Conservation (phyloP, 768 basidiomycete genomes). For the Vishniacozyma victoriae region DNA sequence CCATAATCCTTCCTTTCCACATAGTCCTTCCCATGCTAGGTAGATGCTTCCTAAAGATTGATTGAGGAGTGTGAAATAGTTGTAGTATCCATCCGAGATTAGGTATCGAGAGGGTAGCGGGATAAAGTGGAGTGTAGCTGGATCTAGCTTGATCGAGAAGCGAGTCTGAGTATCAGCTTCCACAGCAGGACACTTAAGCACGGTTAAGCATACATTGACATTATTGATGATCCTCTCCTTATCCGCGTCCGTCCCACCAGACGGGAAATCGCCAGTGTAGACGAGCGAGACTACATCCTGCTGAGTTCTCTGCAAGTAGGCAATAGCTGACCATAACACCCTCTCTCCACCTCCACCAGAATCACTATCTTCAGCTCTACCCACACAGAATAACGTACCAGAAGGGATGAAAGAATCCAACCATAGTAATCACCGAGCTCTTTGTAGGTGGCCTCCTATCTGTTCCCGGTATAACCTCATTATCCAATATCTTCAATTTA, state of each 20-base stretch:
- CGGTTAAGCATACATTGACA: conserved; percentile 60
- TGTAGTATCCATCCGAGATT: conserved; percentile 78
- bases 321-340: conserved; percentile 86
- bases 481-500: conserved; percentile 21
- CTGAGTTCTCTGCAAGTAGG: conserved; percentile 57
- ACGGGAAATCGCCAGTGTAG: conserved; percentile 78
- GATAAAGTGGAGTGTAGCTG: conserved; percentile 68
- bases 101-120: conserved; percentile 64
- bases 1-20: conserved; percentile 54
- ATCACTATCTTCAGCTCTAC: conserved; percentile 56
- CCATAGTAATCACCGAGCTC: conserved; percentile 45
- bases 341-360: conserved; percentile 96
- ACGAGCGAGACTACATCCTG: conserved; percentile 60
- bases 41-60: conserved; percentile 84
- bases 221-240: conserved; percentile 75
- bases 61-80: conserved; percentile 81
- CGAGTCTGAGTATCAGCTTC: conserved; percentile 54
- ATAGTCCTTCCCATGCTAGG: conserved; percentile 75
- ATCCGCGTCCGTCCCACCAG: conserved; percentile 53
- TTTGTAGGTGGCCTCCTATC: conserved; percentile 17
- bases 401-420: conserved; percentile 93
- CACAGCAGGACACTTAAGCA: background rate
- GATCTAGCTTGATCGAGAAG: conserved; percentile 70
- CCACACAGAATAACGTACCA: conserved; percentile 57
- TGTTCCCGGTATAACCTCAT: conserved; percentile 23